A percentile compares a stretch with the other conserved stretches of the same genome.
These are phyloP conservation scores for Dryadomyces quercivorus DNA, from an alignment of 2,329 filamentous ascomycete genomes.

Conservation along the genomic window DNA sequence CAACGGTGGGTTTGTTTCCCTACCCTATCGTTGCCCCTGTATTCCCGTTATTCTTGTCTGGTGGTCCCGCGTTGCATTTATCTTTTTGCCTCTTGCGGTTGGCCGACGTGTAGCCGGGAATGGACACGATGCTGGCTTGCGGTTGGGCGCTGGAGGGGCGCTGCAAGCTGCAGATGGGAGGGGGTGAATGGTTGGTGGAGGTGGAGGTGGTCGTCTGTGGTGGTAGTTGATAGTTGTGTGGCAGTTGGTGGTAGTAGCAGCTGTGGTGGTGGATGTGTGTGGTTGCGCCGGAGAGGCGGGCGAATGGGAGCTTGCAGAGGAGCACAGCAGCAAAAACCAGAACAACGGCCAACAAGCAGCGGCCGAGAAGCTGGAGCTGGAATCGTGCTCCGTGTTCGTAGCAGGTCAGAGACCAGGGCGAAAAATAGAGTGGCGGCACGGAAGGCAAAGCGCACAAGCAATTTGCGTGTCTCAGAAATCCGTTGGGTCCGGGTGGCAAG, in stretches of 20 bases:
- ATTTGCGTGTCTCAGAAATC: slow-evolving; percentile 4
- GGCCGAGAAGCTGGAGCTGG: not conserved
- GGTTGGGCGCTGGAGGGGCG: not conserved
- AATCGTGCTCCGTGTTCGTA: not conserved
- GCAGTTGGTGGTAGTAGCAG: not conserved
- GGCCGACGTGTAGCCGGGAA: not conserved
- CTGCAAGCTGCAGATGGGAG: not conserved
- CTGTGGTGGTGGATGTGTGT: not conserved
- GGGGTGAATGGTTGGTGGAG: not conserved
- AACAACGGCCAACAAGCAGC: not conserved
- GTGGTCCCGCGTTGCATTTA: not conserved
- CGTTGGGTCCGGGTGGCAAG: slow-evolving; percentile 3
- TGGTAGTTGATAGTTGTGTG: not conserved
- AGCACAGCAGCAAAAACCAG: not conserved
- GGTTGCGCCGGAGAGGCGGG: not conserved
- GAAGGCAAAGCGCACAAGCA: not conserved
- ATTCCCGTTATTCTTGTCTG: not conserved
- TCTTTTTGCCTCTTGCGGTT: not conserved
- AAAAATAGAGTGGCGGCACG: not conserved
- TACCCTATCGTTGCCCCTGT: not conserved
- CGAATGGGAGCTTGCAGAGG: not conserved
- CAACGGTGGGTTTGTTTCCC: not conserved
- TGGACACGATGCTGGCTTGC: not conserved
- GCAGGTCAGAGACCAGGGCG: not conserved
- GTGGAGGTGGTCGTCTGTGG: not conserved